Conservation (phyloP, 2,329 filamentous ascomycete species). For the Grosmannia huntii region DNA sequence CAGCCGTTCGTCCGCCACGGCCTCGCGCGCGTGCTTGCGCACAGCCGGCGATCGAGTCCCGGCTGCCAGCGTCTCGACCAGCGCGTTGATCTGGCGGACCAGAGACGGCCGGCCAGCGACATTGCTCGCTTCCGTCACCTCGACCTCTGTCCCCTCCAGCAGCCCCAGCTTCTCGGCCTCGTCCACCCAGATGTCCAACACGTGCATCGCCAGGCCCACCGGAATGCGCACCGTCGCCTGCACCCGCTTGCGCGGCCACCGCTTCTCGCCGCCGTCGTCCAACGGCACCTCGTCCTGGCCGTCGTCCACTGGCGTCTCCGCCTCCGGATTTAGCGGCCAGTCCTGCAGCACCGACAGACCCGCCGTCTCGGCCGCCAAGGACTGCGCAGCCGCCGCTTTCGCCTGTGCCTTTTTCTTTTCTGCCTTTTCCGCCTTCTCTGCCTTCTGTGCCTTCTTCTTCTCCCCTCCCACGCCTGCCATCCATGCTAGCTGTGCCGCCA, state of each 20-base stretch:
- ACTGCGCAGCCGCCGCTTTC: slow-evolving; percentile 11
- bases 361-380: background rate
- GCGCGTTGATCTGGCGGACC: slow-evolving; percentile 36
- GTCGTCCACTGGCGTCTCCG: slow-evolving; percentile 25
- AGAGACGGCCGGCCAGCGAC: slow-evolving; percentile 22
- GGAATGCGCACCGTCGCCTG: slow-evolving; percentile 39
- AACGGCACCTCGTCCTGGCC: slow-evolving; percentile 25
- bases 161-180: slow-evolving; percentile 26
- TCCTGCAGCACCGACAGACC: slow-evolving; percentile 16
- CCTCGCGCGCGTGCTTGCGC: slow-evolving; percentile 55
- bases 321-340: slow-evolving; percentile 25
- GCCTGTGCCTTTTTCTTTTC: background rate
- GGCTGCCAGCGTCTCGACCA: slow-evolving; percentile 43
- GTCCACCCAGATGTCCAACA: slow-evolving; percentile 78
- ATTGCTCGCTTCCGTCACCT: slow-evolving; percentile 10
- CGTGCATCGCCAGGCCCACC: slow-evolving; percentile 74
- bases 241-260: background rate
- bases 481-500: slow-evolving; percentile 55
- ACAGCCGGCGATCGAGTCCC: slow-evolving; percentile 57
- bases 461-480: slow-evolving; percentile 21
- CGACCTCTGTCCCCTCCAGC: slow-evolving; percentile 9
- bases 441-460: background rate
- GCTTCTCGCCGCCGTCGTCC: slow-evolving; percentile 23
- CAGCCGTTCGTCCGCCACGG: slow-evolving; percentile 61
- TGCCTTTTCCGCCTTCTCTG: background rate